Conservation (phyloP, 75 land plant genomes). For the Pinus tabuliformis region DNA sequence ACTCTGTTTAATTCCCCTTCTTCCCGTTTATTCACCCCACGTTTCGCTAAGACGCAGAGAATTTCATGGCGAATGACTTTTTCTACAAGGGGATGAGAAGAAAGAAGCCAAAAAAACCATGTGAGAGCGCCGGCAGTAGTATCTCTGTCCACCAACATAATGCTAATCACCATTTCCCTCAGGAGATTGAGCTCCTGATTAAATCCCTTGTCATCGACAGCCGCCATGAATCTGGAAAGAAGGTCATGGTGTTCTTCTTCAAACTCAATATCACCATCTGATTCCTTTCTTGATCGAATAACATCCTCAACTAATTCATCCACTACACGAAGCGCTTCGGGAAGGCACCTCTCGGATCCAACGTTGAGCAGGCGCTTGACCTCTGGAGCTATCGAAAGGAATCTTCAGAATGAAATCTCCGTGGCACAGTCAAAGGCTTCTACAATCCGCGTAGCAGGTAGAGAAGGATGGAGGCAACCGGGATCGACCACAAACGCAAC, state of each 20-base stretch:
- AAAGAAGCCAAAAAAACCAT: conserved; percentile 33
- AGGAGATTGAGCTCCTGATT: conserved; percentile 2
- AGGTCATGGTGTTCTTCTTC: conserved; percentile 7
- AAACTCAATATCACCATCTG: too few relatives aligned
- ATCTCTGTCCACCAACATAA: conserved; percentile 32
- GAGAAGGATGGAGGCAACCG: conserved; percentile 13
- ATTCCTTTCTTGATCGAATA: not conserved
- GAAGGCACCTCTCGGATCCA: conserved; percentile 18
- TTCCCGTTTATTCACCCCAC: not conserved
- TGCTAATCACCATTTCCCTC: conserved; percentile 18
- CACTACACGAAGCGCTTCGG: conserved; percentile 9
- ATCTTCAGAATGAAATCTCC: conserved; percentile 6
- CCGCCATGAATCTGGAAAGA: conserved; percentile 27
- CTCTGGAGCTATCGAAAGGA: not conserved
- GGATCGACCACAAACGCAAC: conserved; percentile 26
- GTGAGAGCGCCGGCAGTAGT: conserved; percentile 13
- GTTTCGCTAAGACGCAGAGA: not conserved
- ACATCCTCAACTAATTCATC: not conserved
- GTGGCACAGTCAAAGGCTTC: conserved; percentile 26
- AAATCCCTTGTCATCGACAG: not conserved
- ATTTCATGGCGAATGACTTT: conserved; percentile 10
- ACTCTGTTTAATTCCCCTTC: too few relatives aligned
- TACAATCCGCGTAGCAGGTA: conserved; percentile 10
- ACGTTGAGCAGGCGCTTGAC: not conserved
- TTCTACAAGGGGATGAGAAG: conserved; percentile 22